Base-by-base conservation (phyloP, 345 rosid genomes). In the Geranium rotundifolium region DNA sequence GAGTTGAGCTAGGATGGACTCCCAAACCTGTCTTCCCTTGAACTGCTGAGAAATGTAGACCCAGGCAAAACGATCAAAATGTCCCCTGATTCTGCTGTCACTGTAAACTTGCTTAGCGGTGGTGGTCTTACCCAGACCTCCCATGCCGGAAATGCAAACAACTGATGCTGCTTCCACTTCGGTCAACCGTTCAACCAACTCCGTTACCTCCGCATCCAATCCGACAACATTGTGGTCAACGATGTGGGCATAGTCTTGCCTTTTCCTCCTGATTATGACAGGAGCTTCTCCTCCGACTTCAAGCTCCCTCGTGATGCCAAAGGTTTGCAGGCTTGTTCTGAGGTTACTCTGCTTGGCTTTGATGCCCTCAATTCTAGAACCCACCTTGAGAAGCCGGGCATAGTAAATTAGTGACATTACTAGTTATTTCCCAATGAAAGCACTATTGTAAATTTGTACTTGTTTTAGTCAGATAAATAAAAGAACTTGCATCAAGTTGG, bases 261-360 rank as follows among this genome's bases (percentile, higher is more conserved):
- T 46, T 3, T 12, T 46, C 15, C 52, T 46, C 52, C 52, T 9
- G 52, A 5, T 46, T 12, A 14, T 46, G 8, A 14, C 3, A 46
- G 15, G 14, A 46, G 41, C 41, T 31, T 31, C 37, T 1, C 63
- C 57, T 29, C 66, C 60, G 55, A 67, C 57, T n/a, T 20, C 68
- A 5, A 2, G 2, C 2, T 0, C 0, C 8, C 27, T 23, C 1
- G 2, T 2, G 23, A 79, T 72, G 41, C 82, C 82, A 19, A 56
- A 68, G 7, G 62, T 69, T 61, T 19, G 57, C 82, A 77, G 70
- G 55, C 82, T 77, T 55, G 12, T 52, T 16, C 71, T 66, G 17
- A 77, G 66, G 60, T 65, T 63, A 17, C 71, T 61, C 41, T 81
- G 72, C 27, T 68, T 72, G 23, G 74, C 49, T 56, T 74, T 77